Evolutionary conservation across 768 basidiomycete species (phyloP).

Genomic region (Calocybe cyanea): DNA sequence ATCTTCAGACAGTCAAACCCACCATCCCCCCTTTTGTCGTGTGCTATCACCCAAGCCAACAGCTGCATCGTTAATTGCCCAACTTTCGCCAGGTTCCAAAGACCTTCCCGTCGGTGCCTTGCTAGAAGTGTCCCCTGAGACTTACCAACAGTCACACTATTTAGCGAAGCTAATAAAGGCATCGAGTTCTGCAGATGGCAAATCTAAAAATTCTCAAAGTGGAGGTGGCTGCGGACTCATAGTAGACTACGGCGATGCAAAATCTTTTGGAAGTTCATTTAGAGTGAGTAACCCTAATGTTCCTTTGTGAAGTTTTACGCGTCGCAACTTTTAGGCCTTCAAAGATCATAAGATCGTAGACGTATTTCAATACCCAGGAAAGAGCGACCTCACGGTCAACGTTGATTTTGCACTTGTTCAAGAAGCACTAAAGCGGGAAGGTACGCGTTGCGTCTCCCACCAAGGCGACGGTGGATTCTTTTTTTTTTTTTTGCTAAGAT

Average conservation of each 20-base stretch:
- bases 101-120: conserved; percentile 64
- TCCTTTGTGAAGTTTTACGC: background rate
- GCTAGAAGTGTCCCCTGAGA: conserved; percentile 76
- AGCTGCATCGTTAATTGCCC: conserved; percentile 50
- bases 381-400: conserved; percentile 92
- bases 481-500: background rate
- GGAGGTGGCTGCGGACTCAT: conserved; percentile 66
- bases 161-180: conserved; percentile 58
- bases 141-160: conserved; percentile 63
- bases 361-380: conserved; percentile 79
- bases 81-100: conserved; percentile 69
- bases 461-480: background rate
- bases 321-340: conserved; percentile 64
- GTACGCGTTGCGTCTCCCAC: conserved; percentile 21
- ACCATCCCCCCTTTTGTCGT: conserved; percentile 47
- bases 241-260: conserved; percentile 84
- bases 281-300: conserved; percentile 59
- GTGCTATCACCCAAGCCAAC: conserved; percentile 62
- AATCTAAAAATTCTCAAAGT: conserved; percentile 7
- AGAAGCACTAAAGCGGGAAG: conserved; percentile 67
- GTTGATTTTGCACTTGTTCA: conserved; percentile 90
- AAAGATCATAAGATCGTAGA: conserved; percentile 82
- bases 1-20: conserved; percentile 11
- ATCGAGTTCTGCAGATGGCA: background rate
- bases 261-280: conserved; percentile 69